These are phyloP conservation scores for Fusarium poae DNA, from an alignment of 2,329 filamentous ascomycete species.

Conservation along the genomic window DNA sequence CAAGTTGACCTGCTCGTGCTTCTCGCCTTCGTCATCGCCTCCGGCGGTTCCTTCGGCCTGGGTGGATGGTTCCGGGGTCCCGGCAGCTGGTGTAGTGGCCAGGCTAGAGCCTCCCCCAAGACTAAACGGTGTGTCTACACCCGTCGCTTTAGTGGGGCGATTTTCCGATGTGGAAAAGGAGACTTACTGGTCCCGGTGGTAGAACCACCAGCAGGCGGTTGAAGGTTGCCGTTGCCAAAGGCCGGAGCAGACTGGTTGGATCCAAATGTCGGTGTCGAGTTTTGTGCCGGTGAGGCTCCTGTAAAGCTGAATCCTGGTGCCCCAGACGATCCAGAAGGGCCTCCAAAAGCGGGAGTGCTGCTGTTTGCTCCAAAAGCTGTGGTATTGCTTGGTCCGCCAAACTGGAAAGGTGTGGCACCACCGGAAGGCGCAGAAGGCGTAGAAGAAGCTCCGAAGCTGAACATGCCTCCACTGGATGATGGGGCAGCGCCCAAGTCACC, in stretches of 20 bases:
- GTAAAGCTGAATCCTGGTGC: slow-evolving; percentile 58
- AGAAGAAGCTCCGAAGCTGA: slow-evolving; percentile 56
- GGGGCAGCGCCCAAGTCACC: slow-evolving; percentile 42
- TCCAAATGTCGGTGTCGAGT: slow-evolving; percentile 52
- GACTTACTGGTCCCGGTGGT: slow-evolving; percentile 63
- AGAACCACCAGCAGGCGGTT: slow-evolving; percentile 59
- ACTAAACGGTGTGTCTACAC: slow-evolving; percentile 67
- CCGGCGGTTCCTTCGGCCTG: slow-evolving; percentile 59
- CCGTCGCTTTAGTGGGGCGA: slow-evolving; percentile 62
- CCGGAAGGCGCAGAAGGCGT: slow-evolving; percentile 49
- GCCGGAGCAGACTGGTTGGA: slow-evolving; percentile 53
- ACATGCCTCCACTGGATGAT: slow-evolving; percentile 50
- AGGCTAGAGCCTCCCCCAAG: slow-evolving; percentile 71
- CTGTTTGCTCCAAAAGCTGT: slow-evolving; percentile 49
- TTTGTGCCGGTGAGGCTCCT: slow-evolving; percentile 51
- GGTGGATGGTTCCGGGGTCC: slow-evolving; percentile 69
- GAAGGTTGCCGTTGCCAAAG: slow-evolving; percentile 57
- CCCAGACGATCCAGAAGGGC: slow-evolving; percentile 48
- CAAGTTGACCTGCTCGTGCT: slow-evolving; percentile 78
- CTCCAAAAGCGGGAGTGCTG: slow-evolving; percentile 51
- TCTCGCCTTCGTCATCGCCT: slow-evolving; percentile 65
- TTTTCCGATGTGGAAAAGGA: slow-evolving; percentile 58
- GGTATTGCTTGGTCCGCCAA: slow-evolving; percentile 51
- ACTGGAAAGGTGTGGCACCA: slow-evolving; percentile 54
- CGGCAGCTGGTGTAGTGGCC: slow-evolving; percentile 70